Evolutionary conservation across 2,329 filamentous ascomycete genomes (phyloP).

Genomic region (Trichoderma cornu-damae): DNA sequence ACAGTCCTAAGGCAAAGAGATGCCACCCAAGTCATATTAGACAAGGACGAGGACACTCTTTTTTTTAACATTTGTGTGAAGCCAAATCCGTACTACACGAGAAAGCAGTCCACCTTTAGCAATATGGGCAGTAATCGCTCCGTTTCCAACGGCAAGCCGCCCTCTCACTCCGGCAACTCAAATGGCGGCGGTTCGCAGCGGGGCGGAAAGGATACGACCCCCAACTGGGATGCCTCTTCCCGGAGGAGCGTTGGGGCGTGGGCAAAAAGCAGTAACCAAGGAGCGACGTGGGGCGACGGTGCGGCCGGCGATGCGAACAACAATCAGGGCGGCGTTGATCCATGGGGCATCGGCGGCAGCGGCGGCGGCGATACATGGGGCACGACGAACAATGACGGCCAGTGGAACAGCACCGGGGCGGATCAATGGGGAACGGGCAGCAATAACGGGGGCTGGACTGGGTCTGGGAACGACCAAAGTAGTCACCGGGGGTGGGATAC

Average conservation of each 20-base stretch:
- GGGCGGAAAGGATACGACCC: background rate
- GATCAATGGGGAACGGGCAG: background rate
- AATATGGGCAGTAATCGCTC: conserved; percentile 19
- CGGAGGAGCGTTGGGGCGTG: conserved; percentile 9
- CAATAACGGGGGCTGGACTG: conserved; percentile 8
- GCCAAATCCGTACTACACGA: conserved; percentile 15
- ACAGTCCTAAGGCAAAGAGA: background rate
- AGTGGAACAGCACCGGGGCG: background rate
- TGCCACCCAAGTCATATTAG: too few relatives aligned
- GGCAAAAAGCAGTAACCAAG: conserved; percentile 9
- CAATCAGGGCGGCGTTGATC: background rate
- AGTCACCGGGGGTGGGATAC: background rate
- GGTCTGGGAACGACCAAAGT: background rate
- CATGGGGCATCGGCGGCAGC: background rate
- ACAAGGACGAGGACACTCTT: too few relatives aligned
- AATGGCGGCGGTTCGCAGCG: background rate
- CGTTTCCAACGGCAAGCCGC: conserved; percentile 5
- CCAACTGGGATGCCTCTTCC: background rate
- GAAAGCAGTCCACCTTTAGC: conserved; percentile 22
- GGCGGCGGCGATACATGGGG: background rate
- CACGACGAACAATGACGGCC: background rate
- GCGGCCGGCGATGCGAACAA: background rate
- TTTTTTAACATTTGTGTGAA: background rate
- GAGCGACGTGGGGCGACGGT: background rate
- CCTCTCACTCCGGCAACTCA: conserved; percentile 3